Evolutionary conservation across 2,329 filamentous ascomycete genomes (phyloP), one percentile per base, ranked within the genome.

Genomic region (Claviceps paspali): DNA sequence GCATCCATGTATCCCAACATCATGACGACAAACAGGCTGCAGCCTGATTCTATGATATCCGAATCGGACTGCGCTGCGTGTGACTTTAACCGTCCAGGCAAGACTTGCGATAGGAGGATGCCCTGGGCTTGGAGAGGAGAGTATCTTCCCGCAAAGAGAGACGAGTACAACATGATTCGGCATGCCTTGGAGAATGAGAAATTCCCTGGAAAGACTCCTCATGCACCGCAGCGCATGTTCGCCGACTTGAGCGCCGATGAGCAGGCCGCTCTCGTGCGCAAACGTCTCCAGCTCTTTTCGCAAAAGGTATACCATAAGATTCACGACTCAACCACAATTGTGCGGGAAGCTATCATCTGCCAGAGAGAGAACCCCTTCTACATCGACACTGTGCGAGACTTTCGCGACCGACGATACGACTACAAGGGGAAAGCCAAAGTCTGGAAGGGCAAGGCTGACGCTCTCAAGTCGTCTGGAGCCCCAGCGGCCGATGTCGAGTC

Each of bases 221-320:
- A 79, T 43, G 71, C 75, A 7, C 79, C 84, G 1, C 56, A 58
- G 53, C 70, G 85, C 39, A 73, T 76, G 0, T 98, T 95, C 50
- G 76, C 86, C 44, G 85, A 96, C 14, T 63, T 98, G 14, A 66
- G 75, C 14, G 58, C 70, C 2, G 87, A 94, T 41, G 91, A 98
- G 52, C 88, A 93, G 58, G 79, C 87, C 0, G 62, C 52, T 1
- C 65, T 91, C 26, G 68, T 93, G 35, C 81, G 85, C 47, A 98
- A 96, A 53, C 78, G 91, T 24, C 64, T 98, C 33, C 85, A 88
- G 45, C 71, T 86, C 24, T 98, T 93, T 63, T 92, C 85, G 52
- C 93, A 96, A 57, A 98, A 98, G 61, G 93, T 98, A 45, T 98
- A 98, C 54, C 91, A 98, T 68, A 98, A 96, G 58, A 96, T 98